These are phyloP conservation scores for Nemania abortiva DNA, from an alignment of 2,329 filamentous ascomycete genomes.

Conservation along the genomic window DNA sequence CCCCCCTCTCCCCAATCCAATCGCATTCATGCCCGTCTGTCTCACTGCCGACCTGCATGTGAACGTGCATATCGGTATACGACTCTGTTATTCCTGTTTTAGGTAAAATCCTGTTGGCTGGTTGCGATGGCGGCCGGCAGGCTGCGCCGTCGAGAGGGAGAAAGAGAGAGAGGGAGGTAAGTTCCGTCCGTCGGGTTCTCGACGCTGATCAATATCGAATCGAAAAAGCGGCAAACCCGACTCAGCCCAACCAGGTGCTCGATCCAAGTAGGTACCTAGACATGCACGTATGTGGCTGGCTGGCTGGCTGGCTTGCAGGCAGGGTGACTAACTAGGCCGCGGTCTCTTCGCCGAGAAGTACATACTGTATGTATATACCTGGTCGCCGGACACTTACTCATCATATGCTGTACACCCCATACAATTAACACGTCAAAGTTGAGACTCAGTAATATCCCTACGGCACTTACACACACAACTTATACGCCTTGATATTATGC, in stretches of 20 bases:
- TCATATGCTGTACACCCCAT: not conserved
- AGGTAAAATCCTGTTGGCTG: not conserved
- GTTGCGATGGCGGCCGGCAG: not conserved
- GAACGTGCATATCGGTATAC: constrained; percentile 5
- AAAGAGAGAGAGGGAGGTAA: too few species aligned
- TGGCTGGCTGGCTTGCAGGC: not conserved
- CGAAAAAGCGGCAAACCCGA: not conserved
- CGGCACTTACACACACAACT: not conserved
- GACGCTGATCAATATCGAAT: not conserved
- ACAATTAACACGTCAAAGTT: not conserved
- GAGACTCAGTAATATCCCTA: not conserved
- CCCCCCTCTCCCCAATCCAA: not conserved
- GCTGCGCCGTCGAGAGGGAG: not conserved
- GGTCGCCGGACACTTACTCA: not conserved
- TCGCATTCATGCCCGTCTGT: not conserved
- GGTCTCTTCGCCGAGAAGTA: not conserved
- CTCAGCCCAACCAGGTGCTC: not conserved
- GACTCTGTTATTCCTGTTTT: constrained; percentile 6
- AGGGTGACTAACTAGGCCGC: not conserved
- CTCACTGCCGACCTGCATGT: constrained; percentile 3
- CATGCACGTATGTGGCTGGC: too few species aligned
- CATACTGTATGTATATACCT: too few species aligned
- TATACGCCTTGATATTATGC: not conserved
- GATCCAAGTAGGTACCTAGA: not conserved
- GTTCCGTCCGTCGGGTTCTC: not conserved